Conservation (phyloP, 306 rosid genomes). For the Fagus crenata region DNA sequence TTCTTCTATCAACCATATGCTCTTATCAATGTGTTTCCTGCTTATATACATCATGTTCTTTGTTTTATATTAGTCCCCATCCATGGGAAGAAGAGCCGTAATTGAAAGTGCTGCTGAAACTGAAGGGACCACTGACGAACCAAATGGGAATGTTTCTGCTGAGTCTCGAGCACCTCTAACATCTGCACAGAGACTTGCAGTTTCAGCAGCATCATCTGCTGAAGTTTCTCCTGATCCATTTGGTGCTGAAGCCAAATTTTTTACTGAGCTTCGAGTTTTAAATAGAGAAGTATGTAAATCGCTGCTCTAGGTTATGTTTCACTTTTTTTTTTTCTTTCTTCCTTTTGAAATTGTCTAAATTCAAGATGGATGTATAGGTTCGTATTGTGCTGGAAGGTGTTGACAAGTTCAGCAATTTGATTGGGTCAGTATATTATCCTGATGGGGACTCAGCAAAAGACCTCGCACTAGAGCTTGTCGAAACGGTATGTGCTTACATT, state of each 20-base stretch:
- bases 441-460: conserved; percentile 95
- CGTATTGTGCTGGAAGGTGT: conserved; percentile 93
- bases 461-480: conserved; percentile 89
- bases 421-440: conserved; percentile 90
- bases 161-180: conserved; percentile 78
- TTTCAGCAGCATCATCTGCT: conserved; percentile 50
- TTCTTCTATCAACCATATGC: background rate
- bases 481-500: conserved; percentile 55
- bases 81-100: conserved; percentile 86
- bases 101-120: conserved; percentile 57
- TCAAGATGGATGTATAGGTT: conserved; percentile 59
- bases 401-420: conserved; percentile 93
- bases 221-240: conserved; percentile 76
- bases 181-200: conserved; percentile 92
- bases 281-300: conserved; percentile 66
- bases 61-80: conserved; percentile 63
- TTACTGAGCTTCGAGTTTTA: conserved; percentile 92
- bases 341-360: conserved; percentile 30
- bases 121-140: conserved; percentile 49
- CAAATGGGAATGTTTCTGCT: conserved; percentile 65
- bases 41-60: conserved; percentile 9
- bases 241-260: conserved; percentile 84
- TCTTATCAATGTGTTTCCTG: background rate
- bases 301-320: conserved; percentile 14
- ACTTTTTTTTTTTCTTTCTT: conserved; percentile 5